Conservation (phyloP, 306 rosid species). For the Glycyrrhiza uralensis region DNA sequence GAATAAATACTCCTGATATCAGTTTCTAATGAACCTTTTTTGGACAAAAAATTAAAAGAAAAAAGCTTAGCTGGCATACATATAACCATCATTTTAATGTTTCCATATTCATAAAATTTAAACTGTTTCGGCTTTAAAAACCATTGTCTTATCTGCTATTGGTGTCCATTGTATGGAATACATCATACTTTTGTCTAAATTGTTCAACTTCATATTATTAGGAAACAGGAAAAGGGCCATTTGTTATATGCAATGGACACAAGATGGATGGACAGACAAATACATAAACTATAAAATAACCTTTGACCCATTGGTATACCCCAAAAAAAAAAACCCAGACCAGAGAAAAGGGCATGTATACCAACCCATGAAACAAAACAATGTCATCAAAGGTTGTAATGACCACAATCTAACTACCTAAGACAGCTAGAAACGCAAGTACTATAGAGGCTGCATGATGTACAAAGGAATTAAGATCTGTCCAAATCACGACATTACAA, state of each 20-base stretch:
- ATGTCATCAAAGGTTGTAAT: too few species aligned
- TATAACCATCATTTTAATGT: neutral
- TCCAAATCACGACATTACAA: neutral
- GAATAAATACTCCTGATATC: neutral
- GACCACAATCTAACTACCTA: too few species aligned
- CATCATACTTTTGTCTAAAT: constrained; percentile 1
- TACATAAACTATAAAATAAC: constrained; percentile 1
- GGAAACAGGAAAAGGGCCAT: constrained; percentile 6
- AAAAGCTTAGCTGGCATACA: neutral
- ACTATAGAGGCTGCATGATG: too few species aligned
- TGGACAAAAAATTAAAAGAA: neutral
- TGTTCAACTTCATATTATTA: neutral
- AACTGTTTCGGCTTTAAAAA: neutral
- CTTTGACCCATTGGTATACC: constrained; percentile 33
- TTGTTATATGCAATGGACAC: neutral
- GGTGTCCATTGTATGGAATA: neutral
- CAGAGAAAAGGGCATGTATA: too few species aligned
- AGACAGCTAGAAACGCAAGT: too few species aligned
- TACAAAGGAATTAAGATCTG: too few species aligned
- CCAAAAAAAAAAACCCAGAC: constrained; percentile 8
- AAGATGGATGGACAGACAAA: neutral
- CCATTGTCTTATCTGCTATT: constrained; percentile 15
- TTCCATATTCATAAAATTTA: neutral
- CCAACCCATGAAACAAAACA: too few species aligned
- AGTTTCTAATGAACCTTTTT: neutral